A percentile compares a stretch with the other conserved stretches of the same genome.
Evolutionary conservation across 2,329 filamentous ascomycete species (phyloP).

Genomic region (Fusarium udum): DNA sequence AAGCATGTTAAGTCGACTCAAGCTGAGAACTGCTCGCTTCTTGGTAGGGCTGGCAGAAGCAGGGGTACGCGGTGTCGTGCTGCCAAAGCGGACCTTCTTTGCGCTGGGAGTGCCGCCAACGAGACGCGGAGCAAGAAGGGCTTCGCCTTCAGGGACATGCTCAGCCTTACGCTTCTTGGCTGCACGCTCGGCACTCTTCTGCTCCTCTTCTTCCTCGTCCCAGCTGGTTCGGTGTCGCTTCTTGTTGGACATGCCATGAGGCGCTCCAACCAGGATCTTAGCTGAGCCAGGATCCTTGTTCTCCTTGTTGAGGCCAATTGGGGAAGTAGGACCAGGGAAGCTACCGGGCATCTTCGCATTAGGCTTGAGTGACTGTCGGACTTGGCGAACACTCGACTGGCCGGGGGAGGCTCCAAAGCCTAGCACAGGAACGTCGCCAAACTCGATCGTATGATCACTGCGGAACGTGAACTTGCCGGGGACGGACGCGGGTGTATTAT

Average conservation of each 20-base stretch:
- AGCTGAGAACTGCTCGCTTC: conserved; percentile 62
- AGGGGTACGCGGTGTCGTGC: conserved; percentile 37
- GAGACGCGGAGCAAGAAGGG: conserved; percentile 61
- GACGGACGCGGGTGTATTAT: conserved; percentile 51
- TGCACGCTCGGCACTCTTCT: conserved; percentile 58
- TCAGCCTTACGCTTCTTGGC: conserved; percentile 68
- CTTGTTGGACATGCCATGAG: conserved; percentile 73
- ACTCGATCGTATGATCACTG: conserved; percentile 71
- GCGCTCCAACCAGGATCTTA: conserved; percentile 56
- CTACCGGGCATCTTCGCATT: conserved; percentile 62
- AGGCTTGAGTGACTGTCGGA: conserved; percentile 61
- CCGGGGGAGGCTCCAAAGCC: conserved; percentile 67
- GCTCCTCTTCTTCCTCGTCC: conserved; percentile 65
- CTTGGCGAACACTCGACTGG: conserved; percentile 69
- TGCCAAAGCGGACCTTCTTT: conserved; percentile 49
- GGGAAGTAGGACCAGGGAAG: conserved; percentile 55
- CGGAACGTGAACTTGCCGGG: conserved; percentile 73
- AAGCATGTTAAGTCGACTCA: conserved; percentile 70
- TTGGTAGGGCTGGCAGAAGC: conserved; percentile 57
- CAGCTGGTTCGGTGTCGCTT: conserved; percentile 68
- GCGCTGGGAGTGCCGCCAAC: conserved; percentile 49
- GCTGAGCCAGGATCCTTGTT: conserved; percentile 56
- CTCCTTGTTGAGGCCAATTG: conserved; percentile 62
- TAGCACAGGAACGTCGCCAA: conserved; percentile 57
- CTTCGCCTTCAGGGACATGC: conserved; percentile 60